A percentile compares a stretch with the other conserved stretches of the same genome.
Conservation (phyloP, 2,329 filamentous ascomycete species). For the Colletotrichum karsti region DNA sequence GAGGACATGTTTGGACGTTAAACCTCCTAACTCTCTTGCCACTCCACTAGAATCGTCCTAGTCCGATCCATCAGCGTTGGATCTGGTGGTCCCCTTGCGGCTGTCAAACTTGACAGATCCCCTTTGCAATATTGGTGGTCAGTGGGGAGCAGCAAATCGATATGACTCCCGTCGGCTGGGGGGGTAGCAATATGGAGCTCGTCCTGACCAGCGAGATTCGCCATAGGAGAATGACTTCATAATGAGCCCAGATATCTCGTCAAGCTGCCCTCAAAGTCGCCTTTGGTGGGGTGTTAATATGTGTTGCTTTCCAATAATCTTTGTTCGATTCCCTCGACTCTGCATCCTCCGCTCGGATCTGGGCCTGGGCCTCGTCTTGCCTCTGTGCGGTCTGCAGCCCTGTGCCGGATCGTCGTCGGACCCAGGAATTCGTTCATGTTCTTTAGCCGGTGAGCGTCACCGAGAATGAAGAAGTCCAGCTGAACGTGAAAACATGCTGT, state of each 20-base stretch:
- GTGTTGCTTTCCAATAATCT: constrained; percentile 10
- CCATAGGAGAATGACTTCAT: constrained; percentile 23
- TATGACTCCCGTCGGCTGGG: constrained; percentile 1
- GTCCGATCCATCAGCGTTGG: constrained; percentile 29
- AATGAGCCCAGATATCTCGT: constrained; percentile 26
- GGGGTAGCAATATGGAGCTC: background rate
- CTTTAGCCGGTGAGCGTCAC: background rate
- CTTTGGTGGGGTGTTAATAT: constrained; percentile 4
- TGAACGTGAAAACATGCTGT: background rate
- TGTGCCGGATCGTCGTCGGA: background rate
- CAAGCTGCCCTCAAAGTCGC: background rate
- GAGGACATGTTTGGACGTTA: constrained; percentile 25
- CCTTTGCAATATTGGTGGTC: constrained; percentile 21
- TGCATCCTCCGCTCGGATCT: constrained; percentile 6
- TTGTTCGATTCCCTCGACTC: background rate
- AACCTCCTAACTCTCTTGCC: constrained; percentile 23
- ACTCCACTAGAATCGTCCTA: constrained; percentile 23
- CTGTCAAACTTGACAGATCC: constrained; percentile 31
- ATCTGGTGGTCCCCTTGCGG: constrained; percentile 26
- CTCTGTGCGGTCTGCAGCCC: background rate
- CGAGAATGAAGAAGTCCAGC: background rate
- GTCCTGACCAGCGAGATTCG: background rate
- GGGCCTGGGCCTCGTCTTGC: background rate
- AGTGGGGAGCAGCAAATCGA: constrained; percentile 11
- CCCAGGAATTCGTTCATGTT: background rate